Conservation (phyloP, 2,329 filamentous ascomycete genomes). For the Penicillium vulpinum region DNA sequence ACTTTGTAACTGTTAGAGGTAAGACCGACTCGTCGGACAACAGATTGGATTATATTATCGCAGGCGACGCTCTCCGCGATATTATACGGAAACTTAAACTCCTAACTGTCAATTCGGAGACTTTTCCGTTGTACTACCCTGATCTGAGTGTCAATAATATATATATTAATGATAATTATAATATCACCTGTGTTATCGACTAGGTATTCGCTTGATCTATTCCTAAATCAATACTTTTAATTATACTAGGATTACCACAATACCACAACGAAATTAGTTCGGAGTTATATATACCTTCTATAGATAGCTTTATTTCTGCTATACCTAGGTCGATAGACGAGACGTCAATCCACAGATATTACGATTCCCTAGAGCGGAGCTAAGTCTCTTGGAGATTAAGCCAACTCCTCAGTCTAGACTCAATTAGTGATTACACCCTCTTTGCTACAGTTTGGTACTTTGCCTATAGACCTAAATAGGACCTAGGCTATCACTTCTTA, state of each 20-base stretch:
- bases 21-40: constrained; percentile 25
- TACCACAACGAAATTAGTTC: not conserved
- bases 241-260: not conserved
- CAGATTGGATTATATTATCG: constrained; percentile 27
- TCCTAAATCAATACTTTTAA: not conserved
- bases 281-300: not conserved
- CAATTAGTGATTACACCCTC: not conserved
- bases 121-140: not conserved
- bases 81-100: constrained; percentile 7
- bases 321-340: not conserved
- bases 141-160: not conserved
- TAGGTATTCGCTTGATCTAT: not conserved
- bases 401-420: not conserved
- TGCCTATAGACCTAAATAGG: not conserved
- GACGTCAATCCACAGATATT: not conserved
- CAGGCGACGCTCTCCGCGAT: constrained; percentile 19
- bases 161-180: not conserved
- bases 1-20: constrained; percentile 25
- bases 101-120: not conserved
- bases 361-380: not conserved
- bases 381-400: not conserved
- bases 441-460: not conserved
- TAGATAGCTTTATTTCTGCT: not conserved
- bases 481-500: not conserved
- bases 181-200: not conserved